Evolutionary conservation across 1,284 basidiomycete species (phyloP).

Genomic region (Ustilago xerochloae): DNA sequence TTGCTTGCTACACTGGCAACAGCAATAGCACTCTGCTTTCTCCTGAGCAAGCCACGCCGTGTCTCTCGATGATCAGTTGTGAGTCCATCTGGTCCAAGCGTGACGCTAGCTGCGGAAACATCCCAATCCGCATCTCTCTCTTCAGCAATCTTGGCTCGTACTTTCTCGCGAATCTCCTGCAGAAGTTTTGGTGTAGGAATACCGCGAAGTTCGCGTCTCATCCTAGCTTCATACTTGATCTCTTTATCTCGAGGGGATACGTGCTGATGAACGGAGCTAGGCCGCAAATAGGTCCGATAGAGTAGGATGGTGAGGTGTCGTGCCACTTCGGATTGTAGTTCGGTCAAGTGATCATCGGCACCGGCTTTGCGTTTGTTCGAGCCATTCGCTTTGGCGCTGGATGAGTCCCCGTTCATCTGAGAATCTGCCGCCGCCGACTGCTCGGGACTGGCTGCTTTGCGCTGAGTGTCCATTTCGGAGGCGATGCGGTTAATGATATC

Average conservation of each 20-base stretch:
- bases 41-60: slow-evolving; percentile 53
- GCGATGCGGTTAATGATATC: slow-evolving; percentile 76
- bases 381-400: slow-evolving; percentile 17
- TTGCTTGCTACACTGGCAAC: slow-evolving; percentile 35
- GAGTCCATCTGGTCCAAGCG: slow-evolving; percentile 30
- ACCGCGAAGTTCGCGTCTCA: slow-evolving; percentile 58
- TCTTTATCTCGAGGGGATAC: slow-evolving; percentile 68
- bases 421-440: neutral
- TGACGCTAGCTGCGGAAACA: slow-evolving; percentile 10
- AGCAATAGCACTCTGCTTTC: slow-evolving; percentile 37
- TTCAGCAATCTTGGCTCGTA: slow-evolving; percentile 63
- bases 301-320: slow-evolving; percentile 46
- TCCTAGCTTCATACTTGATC: slow-evolving; percentile 60
- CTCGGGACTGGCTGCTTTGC: slow-evolving; percentile 8
- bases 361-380: slow-evolving; percentile 45
- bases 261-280: slow-evolving; percentile 57
- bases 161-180: slow-evolving; percentile 61
- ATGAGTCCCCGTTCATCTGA: slow-evolving; percentile 11
- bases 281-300: slow-evolving; percentile 56
- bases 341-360: slow-evolving; percentile 5
- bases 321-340: slow-evolving; percentile 16
- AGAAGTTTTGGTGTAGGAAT: slow-evolving; percentile 69
- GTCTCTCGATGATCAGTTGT: slow-evolving; percentile 27
- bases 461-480: slow-evolving; percentile 22
- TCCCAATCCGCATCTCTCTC: slow-evolving; percentile 67